phyloP scores from a whole-genome alignment of 805 yeast species.

The Komagataella pastoris region DNA sequence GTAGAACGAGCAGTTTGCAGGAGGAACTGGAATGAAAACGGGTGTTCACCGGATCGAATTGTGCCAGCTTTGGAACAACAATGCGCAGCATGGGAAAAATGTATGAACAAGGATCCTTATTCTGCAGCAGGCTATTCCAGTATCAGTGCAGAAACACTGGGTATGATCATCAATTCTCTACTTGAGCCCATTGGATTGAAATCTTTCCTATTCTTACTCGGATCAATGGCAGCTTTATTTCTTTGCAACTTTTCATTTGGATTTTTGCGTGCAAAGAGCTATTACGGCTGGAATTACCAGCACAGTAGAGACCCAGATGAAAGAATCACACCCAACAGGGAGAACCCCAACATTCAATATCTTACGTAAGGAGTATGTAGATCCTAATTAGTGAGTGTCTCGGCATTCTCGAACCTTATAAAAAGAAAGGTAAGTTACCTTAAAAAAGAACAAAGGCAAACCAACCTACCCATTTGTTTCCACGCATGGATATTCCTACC shows the following conservation, averaged over 20 bases:
- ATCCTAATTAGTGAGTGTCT: neutral
- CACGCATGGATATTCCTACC: neutral
- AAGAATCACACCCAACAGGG: neutral
- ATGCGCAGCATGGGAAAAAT: conserved; percentile 51
- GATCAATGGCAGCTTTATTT: conserved; percentile 28
- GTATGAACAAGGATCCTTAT: conserved; percentile 48
- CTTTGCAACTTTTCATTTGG: conserved; percentile 55
- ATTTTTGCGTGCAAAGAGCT: conserved; percentile 42
- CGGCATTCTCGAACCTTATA: neutral
- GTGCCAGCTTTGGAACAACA: conserved; percentile 44
- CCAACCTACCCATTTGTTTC: neutral
- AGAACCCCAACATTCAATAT: neutral
- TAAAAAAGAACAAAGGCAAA: neutral
- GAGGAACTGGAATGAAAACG: conserved; percentile 35
- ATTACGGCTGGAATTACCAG: conserved; percentile 21
- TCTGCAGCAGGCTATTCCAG: conserved; percentile 36
- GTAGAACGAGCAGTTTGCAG: conserved; percentile 43
- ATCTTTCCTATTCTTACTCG: conserved; percentile 29
- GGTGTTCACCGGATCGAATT: conserved; percentile 39
- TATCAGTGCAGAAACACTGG: conserved; percentile 49
- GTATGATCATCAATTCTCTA: conserved; percentile 45
- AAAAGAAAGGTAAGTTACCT: neutral
- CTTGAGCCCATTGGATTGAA: conserved; percentile 58
- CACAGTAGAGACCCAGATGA: neutral
- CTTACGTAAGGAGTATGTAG: neutral